Evolutionary conservation across 345 rosid species (phyloP), one percentile per base, ranked within the genome.

Genomic region (Lepidium aucheri): DNA sequence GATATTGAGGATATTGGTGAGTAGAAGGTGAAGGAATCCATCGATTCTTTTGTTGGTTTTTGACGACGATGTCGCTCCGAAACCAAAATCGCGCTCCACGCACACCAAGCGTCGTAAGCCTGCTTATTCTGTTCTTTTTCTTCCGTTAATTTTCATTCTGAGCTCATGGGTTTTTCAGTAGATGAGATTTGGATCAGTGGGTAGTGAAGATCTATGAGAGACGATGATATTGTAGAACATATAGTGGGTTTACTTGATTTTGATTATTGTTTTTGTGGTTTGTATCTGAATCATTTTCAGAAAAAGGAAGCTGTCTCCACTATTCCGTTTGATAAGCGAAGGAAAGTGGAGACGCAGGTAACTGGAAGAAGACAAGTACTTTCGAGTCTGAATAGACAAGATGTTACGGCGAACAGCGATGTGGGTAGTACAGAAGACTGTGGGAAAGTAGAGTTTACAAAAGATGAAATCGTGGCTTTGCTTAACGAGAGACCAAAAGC

Each of bases 381-480:
- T 58, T 43, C 80, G 0, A 72, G 73, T 0, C 75, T 88, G 46
- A 86, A 76, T 45, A 70, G 77, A 65, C 90, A 75, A 70, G 96
- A 88, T 20, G 83, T 22, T 26, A 20, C 77, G 0, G 54, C 78
- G 1, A 53, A 74, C 1, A 42, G 78, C 53, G 93, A 84, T 58
- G 68, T 26, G 51, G 83, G 78, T 0, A 76, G 72, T 47, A 35
- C 59, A 1, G 92, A 82, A 39, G 96, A 90, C 44, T 68, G 63
- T 47, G 30, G 72, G 17, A 67, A 35, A 39, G 43, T 80, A 2
- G 91, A 82, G 39, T 91, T 85, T 53, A 78, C 97, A 0, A 91
- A 83, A 72, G 99, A 91, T 69, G 91, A 86, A 74, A 84, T 86
- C 1, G 80, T 85, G 56, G 87, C 88, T 2, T 73, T 94, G 80